Base-by-base conservation (phyloP, 2,329 filamentous ascomycete species). In the Grosmannia clavigera region DNA sequence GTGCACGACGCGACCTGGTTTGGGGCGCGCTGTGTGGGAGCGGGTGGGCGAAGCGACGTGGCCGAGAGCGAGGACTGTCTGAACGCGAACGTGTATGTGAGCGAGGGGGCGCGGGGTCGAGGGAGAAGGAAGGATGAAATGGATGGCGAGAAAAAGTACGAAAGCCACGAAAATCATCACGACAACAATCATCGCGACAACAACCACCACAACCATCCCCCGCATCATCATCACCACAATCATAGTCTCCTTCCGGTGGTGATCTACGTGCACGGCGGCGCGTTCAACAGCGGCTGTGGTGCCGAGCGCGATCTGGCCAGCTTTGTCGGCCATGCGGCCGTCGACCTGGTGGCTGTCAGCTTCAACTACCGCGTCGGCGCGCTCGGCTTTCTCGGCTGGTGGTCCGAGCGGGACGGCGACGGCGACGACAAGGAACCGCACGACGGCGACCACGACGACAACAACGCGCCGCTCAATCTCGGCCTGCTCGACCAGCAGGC, bases 351-450 rank as follows among this genome's bases (percentile, higher is more conserved):
- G 51, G 81, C 75, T 40, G 76, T 86, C 57, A 80, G 76, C 68
- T 80, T 85, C 68, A 82, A 81, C 70, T 83, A 88, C 70, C 78
- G 86, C 11, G 76, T 88, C 56, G 83, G 83, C 2, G 79, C 82
- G 5, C 75, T 90, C 67, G 88, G 88, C 0, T 90, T 92, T 70
- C 70, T 89, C 33, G 78, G 61, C 0, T 62, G 51, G 81, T 11
- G 51, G n/a, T 55, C 38, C 2, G 58, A 33, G 3, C 22, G 19
- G 3, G 54, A 33, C 38, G 27, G 27, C 7, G 33, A 14, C 31
- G 52, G 9, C 5, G 29, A 35, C 52, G 40, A n/a, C 38, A 27
- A n/a, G 2, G 53, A 48, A 7, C 51, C n/a, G 33, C 35, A 6
- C 4, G 27, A 57, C 14, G 11, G 9, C 50, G 27, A 33, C 31